Conservation (phyloP, 108 stramenopile genomes). For the Skeletonema marinoi region DNA sequence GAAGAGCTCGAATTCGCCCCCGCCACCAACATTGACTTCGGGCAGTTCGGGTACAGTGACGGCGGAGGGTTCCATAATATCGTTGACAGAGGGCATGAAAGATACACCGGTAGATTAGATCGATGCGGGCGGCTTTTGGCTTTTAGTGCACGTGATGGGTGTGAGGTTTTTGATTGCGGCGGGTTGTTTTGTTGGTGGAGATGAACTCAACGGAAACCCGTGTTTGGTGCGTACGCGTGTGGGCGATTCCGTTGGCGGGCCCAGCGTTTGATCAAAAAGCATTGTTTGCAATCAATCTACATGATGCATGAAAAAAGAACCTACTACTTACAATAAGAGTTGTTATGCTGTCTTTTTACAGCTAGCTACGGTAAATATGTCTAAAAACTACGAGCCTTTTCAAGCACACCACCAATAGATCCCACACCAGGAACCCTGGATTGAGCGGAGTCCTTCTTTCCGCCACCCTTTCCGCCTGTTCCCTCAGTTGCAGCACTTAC, state of each 20-base stretch:
- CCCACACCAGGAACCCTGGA: slow-evolving; percentile 64
- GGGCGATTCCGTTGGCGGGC: too few species aligned
- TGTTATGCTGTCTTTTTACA: too few species aligned
- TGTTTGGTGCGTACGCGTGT: too few species aligned
- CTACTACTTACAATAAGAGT: too few species aligned
- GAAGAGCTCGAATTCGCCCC: neutral
- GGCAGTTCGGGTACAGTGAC: neutral
- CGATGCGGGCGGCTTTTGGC: neutral
- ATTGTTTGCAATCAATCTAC: too few species aligned
- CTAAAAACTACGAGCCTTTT: slow-evolving; percentile 61
- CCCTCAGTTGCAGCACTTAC: slow-evolving; percentile 75
- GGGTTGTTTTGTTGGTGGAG: neutral
- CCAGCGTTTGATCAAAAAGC: too few species aligned
- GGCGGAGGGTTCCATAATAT: neutral
- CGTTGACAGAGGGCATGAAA: neutral
- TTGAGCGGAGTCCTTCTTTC: slow-evolving; percentile 87
- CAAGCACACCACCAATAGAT: slow-evolving; percentile 62
- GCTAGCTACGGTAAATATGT: neutral
- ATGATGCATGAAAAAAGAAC: too few species aligned
- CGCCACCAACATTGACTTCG: neutral
- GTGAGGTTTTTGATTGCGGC: neutral
- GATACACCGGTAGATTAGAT: neutral
- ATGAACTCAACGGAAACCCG: neutral
- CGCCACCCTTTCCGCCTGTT: slow-evolving; percentile 85
- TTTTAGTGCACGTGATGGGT: neutral